These are phyloP conservation scores for Apostasia shenzhenica DNA, from an alignment of 106 monocot species.

Conservation along the genomic window DNA sequence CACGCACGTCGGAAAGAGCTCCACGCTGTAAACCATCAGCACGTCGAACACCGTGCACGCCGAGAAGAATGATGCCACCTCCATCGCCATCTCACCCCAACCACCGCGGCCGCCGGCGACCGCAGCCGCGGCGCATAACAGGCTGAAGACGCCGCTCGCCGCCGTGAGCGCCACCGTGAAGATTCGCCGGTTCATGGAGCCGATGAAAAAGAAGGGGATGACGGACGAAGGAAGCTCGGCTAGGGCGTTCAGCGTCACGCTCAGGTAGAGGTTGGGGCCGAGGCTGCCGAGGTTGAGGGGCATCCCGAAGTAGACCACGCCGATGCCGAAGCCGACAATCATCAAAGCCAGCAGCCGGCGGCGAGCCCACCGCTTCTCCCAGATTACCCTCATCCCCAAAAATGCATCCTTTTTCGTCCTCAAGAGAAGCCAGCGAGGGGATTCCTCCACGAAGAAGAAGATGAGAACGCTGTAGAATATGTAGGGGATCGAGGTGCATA, in stretches of 20 bases:
- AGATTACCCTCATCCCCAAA: conserved; percentile 32
- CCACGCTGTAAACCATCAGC: conserved; percentile 33
- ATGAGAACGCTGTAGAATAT: conserved; percentile 34
- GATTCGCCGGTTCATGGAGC: conserved; percentile 32
- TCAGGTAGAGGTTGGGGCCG: conserved; percentile 52
- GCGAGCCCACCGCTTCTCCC: conserved; percentile 45
- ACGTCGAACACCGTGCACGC: conserved; percentile 52
- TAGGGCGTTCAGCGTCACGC: conserved; percentile 62
- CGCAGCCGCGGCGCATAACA: conserved; percentile 24
- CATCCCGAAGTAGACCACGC: conserved; percentile 79
- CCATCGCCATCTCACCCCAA: conserved; percentile 28
- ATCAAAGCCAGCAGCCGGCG: conserved; percentile 51
- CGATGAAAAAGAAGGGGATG: conserved; percentile 36
- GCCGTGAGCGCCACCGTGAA: conserved; percentile 24
- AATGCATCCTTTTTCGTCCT: conserved; percentile 42
- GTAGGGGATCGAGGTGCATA: conserved; percentile 45
- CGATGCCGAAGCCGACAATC: conserved; percentile 46
- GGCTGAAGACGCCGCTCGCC: conserved; percentile 31
- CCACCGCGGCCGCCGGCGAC: not conserved
- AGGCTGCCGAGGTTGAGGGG: conserved; percentile 56
- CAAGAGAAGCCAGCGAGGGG: conserved; percentile 20
- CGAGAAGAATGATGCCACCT: conserved; percentile 57
- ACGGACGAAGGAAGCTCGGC: conserved; percentile 64
- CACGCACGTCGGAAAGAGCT: conserved; percentile 59
- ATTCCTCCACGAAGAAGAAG: conserved; percentile 1